A percentile compares a stretch with the other conserved stretches of the same genome.
These are phyloP conservation scores for Aspergillus cavernicola DNA, from an alignment of 495 filamentous ascomycete genomes.

Conservation along the genomic window DNA sequence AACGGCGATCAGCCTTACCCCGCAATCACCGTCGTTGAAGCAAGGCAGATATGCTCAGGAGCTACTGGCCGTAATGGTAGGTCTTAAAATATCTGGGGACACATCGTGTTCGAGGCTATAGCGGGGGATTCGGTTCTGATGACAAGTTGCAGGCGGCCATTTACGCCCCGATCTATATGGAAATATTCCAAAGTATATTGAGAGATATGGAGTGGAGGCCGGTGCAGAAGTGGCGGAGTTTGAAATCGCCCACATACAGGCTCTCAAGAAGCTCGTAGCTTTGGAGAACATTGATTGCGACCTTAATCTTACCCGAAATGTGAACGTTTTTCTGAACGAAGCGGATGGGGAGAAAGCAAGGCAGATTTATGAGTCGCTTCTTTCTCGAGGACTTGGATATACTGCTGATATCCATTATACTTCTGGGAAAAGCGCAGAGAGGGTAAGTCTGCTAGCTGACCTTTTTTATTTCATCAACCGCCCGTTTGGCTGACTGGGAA, in stretches of 20 bases:
- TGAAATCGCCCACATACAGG: slow-evolving; percentile 29
- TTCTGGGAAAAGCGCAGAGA: slow-evolving; percentile 21
- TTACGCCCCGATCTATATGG: slow-evolving; percentile 34
- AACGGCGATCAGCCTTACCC: slow-evolving; percentile 14
- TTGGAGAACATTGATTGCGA: slow-evolving; percentile 43
- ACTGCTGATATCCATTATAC: slow-evolving; percentile 31
- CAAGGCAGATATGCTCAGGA: slow-evolving; percentile 40
- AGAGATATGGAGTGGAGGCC: slow-evolving; percentile 26
- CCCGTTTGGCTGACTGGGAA: not conserved
- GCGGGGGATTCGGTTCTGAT: no score
- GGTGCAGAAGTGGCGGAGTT: slow-evolving; percentile 30
- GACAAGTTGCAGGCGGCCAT: slow-evolving; percentile 29
- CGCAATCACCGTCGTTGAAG: slow-evolving; percentile 35
- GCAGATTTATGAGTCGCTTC: slow-evolving; percentile 23
- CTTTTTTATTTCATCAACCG: not conserved
- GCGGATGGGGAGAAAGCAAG: slow-evolving; percentile 23
- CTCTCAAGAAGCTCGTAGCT: slow-evolving; percentile 26
- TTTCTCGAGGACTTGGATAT: slow-evolving; percentile 18
- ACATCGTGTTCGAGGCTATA: no score
- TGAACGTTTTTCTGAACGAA: slow-evolving; percentile 33
- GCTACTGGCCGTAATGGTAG: slow-evolving; percentile 42
- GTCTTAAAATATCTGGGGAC: no score
- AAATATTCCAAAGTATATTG: slow-evolving; percentile 24
- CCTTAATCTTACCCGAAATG: slow-evolving; percentile 32
- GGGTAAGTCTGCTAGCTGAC: slow-evolving; percentile 12